phyloP scores from a whole-genome alignment of 495 filamentous ascomycete genomes.

The Rusavskia elegans region DNA sequence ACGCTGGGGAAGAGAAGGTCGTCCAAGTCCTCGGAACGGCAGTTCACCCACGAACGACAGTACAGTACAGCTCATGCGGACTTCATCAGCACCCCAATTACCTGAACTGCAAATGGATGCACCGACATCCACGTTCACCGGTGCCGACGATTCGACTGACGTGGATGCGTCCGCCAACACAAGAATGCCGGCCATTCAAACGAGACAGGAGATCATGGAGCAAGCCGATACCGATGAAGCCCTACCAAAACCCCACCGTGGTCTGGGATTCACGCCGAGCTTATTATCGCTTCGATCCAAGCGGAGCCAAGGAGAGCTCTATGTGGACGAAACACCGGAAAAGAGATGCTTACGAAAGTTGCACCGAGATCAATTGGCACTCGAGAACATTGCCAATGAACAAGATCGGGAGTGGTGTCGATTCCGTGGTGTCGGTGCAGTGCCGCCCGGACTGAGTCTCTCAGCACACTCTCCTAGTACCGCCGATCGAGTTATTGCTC shows the following conservation, averaged over 20 bases:
- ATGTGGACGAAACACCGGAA: background rate
- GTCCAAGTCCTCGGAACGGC: background rate
- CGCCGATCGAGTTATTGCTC: background rate
- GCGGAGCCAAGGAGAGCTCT: too few relatives aligned
- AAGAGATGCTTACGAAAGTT: background rate
- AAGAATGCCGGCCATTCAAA: too few relatives aligned
- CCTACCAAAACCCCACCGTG: too few relatives aligned
- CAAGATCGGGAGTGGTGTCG: background rate
- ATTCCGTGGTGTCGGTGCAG: background rate
- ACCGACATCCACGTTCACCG: background rate
- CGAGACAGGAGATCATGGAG: background rate
- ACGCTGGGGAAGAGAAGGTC: background rate
- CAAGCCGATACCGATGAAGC: too few relatives aligned
- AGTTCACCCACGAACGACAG: background rate
- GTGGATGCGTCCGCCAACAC: background rate
- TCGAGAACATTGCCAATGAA: background rate
- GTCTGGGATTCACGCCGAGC: too few relatives aligned
- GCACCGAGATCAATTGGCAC: background rate
- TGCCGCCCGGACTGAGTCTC: background rate
- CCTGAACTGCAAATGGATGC: background rate
- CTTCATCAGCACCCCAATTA: background rate
- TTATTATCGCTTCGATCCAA: too few relatives aligned
- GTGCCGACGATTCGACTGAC: background rate
- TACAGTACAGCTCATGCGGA: background rate
- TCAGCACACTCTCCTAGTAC: background rate